phyloP scores from a whole-genome alignment of 768 basidiomycete genomes.

The Suillus bovinus region DNA sequence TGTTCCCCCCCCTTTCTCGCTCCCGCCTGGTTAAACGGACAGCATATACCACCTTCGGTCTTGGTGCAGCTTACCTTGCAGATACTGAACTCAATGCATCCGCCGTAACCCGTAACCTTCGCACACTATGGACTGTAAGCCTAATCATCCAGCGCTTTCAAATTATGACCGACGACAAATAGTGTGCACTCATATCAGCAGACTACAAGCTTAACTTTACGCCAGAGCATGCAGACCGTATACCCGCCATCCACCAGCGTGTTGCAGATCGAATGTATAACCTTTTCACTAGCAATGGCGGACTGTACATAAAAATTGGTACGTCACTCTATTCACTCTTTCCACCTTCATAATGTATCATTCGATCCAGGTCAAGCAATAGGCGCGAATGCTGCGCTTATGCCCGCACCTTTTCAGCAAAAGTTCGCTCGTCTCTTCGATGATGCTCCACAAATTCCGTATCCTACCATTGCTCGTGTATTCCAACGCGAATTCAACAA shows the following conservation, averaged over 20 bases:
- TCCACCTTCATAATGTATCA: constrained; percentile 4
- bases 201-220: constrained; percentile 92
- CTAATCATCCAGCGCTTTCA: constrained; percentile 1
- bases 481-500: constrained; percentile 69
- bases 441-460: constrained; percentile 83
- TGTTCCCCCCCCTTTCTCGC: constrained; percentile 1
- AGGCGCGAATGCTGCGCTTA: constrained; percentile 81
- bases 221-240: constrained; percentile 65
- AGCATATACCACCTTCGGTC: constrained; percentile 25
- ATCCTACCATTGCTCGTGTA: constrained; percentile 63
- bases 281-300: constrained; percentile 80
- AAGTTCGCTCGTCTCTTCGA: constrained; percentile 87
- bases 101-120: constrained; percentile 45
- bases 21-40: constrained; percentile 18
- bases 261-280: constrained; percentile 77
- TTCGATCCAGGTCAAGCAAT: constrained; percentile 62
- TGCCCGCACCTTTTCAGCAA: constrained; percentile 81
- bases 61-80: constrained; percentile 35
- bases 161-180: constrained; percentile 7
- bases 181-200: constrained; percentile 70
- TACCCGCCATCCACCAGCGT: constrained; percentile 81
- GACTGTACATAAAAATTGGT: constrained; percentile 86
- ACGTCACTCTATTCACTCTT: constrained; percentile 21
- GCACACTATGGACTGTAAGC: constrained; percentile 50
- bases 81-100: constrained; percentile 52